Evolutionary conservation across 345 rosid species (phyloP), one percentile per base, ranked within the genome.

Genomic region (Euclidium syriacum): DNA sequence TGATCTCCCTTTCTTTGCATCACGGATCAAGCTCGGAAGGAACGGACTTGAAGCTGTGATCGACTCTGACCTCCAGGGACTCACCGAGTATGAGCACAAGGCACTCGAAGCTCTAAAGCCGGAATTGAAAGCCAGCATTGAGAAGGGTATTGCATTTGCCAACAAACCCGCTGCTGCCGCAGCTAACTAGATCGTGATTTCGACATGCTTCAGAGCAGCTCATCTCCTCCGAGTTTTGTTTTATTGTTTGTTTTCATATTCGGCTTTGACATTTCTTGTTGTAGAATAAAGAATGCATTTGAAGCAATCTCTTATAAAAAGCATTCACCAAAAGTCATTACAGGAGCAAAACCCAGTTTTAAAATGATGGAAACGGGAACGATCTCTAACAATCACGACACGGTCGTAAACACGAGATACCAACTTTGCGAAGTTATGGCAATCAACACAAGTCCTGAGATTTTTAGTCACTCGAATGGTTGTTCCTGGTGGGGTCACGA

Each of bases 1-100:
- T 0, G 99, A 86, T 50, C 87, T 85, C 34, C 95, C 96, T 29
- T 94, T 81, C 81, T 94, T 87, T 59, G 92, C 99, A 15, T 94
- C 97, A 0, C 71, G 92, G 81, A 72, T 87, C 20, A 94, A 88
- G 81, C 70, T 94, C 19, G 96, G 99, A 53, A 87, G 62, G 80
- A 79, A 81, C 10, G 97, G 99, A 17, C 54, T 90, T 47, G 99
- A 94, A 78, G 81, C 95, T 71, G 25, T 85, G 67, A 79, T 90
- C 39, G 77, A 81, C 43, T 79, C 87, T 17, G 96, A 86, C 43
- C 84, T 87, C 33, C 82, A 79, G 30, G 90, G 94, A 15, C 53
- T 90, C 75, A 87, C 86, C 0, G 88, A 83, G 66, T 85, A 81
- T 39, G 99, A 94, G 75, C 78, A 83, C 75, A 81, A 84, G 73